phyloP scores from a whole-genome alignment of 768 basidiomycete genomes.

The Coprinopsis strossmayeri region DNA sequence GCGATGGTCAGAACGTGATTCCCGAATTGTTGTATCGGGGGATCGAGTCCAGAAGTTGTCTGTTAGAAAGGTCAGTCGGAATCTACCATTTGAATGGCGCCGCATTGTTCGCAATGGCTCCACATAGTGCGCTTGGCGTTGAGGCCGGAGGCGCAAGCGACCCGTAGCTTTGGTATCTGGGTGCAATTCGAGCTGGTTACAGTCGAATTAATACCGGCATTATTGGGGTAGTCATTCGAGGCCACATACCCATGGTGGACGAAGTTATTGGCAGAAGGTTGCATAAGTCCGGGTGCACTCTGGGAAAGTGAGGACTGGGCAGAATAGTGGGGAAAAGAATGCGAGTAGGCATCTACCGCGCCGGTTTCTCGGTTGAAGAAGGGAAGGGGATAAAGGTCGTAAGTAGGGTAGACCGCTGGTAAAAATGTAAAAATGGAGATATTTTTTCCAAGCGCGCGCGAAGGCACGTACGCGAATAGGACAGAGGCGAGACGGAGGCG shows the following conservation, averaged over 20 bases:
- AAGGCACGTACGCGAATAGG: slow-evolving; percentile 40
- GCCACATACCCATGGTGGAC: slow-evolving; percentile 64
- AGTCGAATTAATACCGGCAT: slow-evolving; percentile 4
- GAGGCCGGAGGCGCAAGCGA: slow-evolving; percentile 66
- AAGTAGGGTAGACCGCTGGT: slow-evolving; percentile 50
- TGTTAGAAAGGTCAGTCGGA: slow-evolving; percentile 41
- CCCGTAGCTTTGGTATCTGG: slow-evolving; percentile 77
- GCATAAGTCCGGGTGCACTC: slow-evolving; percentile 53
- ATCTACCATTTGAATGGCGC: slow-evolving; percentile 85
- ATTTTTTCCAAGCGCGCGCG: neutral
- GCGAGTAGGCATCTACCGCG: slow-evolving; percentile 41
- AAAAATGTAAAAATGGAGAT: slow-evolving; percentile 2
- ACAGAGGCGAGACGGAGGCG: slow-evolving; percentile 39
- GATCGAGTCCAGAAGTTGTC: neutral
- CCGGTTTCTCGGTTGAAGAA: slow-evolving; percentile 37
- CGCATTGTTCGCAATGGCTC: slow-evolving; percentile 85
- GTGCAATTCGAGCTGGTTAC: slow-evolving; percentile 67
- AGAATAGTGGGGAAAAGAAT: slow-evolving; percentile 35
- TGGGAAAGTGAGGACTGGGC: slow-evolving; percentile 34
- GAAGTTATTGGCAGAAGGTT: slow-evolving; percentile 48
- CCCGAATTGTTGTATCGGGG: neutral
- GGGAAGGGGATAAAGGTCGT: slow-evolving; percentile 55
- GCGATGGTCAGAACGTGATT: neutral
- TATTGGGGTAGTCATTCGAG: neutral
- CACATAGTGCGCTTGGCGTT: slow-evolving; percentile 78